Evolutionary conservation across 169 alveolate genomes (phyloP), one percentile per base, ranked within the genome.

Genomic region (Plasmodium inui): DNA sequence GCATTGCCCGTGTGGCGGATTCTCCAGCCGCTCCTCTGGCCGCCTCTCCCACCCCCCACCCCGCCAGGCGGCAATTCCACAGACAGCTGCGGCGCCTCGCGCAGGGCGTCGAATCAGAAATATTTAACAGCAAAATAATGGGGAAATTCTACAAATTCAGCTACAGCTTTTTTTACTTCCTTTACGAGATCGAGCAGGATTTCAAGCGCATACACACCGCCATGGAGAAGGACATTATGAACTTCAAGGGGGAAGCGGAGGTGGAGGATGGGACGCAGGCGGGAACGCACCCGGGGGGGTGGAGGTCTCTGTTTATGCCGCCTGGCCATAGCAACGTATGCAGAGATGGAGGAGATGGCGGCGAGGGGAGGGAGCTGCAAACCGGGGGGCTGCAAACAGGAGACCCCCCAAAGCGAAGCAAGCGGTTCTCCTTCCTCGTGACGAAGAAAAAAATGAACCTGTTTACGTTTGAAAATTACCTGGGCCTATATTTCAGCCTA

Each of bases 111-210:
- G 95, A 91, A 44, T 46, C 72, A 0, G 95, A 91, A 82, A 91
- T 91, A 70, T 28, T 91, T 19, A 91, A 71, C 37, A 91, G 84
- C 44, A 91, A 82, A 71, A 55, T 82, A 3, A 28, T 91, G 30
- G 74, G 81, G 74, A 91, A 91, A 26, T 91, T 91, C 39, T 91
- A 91, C 57, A 91, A 91, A 17, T 91, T 91, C 71, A 91, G 95
- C 17, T 91, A 82, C 22, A 91, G 74, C 19, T 82, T 91, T n/a
- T 91, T 91, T 82, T 91, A 46, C 84, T 72, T 91, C 12, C 57
- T 91, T 9, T 91, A 91, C 53, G 95, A 91, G 39, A 10, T 61
- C 4, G 95, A 91, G 74, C 92, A 82, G 2, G 95, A 91, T 17
- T 91, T 91, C 76, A 82, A 50, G 26, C 71, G 95, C 28, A 72